Evolutionary conservation across 2,329 filamentous ascomycete genomes (phyloP), one percentile per base, ranked within the genome.

Genomic region (Rutstroemia sp.): DNA sequence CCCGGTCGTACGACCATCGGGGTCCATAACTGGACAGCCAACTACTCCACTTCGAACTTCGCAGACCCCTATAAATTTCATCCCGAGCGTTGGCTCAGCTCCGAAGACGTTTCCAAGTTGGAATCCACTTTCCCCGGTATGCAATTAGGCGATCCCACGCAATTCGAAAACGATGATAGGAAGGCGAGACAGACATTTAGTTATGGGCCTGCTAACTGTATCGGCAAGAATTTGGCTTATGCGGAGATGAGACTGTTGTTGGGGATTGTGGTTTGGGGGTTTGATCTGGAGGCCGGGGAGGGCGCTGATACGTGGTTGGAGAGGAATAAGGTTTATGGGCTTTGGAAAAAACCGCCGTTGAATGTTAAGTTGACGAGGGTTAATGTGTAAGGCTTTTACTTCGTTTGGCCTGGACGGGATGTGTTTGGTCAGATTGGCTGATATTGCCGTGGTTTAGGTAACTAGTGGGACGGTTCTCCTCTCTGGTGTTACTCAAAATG

Each of bases 191-290:
- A 57, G 7, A 41, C 51, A 1, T 57, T 57, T 27, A 54, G 50
- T 27, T 2, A 38, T 0, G 55, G 55, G 2, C 55, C 55, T 0
- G n/a, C 34, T 0, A 57, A 57, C 17, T 57, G 55, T 49, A 54
- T 57, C 12, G 51, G 55, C 1, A 54, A 37, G 16, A 57, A 38
- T 49, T 34, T 57, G 9, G 55, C 55, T 5, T 57, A 57, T 54
- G 55, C 55, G 4, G 55, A 57, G 17, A 54, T 54, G 45, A 54
- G 51, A n/a, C 12, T 34, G 2, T 39, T 57, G 27, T 12, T 57
- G 1, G 51, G 17, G 6, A 57, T 44, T 54, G 42, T 54, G 21
- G 19, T 54, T 3, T 57, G 55, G 51, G 37, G 27, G 3, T 57
- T 54, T 39, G 45, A 57, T 54, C n/a, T 57, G 45, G 23, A 48